phyloP scores from a whole-genome alignment of 2,329 filamentous ascomycete species.

The Aphanocladium album region DNA sequence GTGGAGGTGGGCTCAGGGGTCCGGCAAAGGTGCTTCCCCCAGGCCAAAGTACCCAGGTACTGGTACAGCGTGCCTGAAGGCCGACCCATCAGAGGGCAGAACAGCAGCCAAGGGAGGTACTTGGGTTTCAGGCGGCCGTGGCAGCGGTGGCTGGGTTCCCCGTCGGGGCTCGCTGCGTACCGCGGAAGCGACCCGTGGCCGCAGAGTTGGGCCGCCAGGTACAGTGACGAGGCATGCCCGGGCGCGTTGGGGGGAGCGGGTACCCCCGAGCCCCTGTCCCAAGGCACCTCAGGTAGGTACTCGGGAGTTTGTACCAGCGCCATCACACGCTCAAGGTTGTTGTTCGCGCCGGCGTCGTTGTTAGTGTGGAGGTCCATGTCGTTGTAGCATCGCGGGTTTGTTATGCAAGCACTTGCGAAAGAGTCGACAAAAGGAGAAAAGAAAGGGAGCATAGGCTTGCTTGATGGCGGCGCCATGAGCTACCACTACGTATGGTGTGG shows the following conservation, averaged over 20 bases:
- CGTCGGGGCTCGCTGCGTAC: not conserved
- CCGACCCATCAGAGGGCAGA: not conserved
- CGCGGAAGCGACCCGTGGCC: constrained; percentile 11
- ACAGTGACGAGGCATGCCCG: constrained; percentile 7
- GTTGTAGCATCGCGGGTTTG: too few relatives aligned
- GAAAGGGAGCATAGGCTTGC: too few relatives aligned
- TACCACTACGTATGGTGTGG: too few relatives aligned
- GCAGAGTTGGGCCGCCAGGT: constrained; percentile 11
- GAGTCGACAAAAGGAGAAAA: not conserved
- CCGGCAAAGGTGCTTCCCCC: too few relatives aligned
- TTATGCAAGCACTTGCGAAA: not conserved
- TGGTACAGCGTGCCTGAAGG: constrained; percentile 7
- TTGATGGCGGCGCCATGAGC: not conserved
- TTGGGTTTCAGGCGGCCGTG: not conserved
- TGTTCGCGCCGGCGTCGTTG: too few relatives aligned
- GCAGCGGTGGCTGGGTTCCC: not conserved
- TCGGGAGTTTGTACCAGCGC: not conserved
- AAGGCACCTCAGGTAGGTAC: not conserved
- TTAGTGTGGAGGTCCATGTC: too few relatives aligned
- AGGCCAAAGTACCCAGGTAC: not conserved
- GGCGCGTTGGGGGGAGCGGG: constrained; percentile 1
- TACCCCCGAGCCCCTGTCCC: not conserved
- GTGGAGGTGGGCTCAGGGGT: not conserved
- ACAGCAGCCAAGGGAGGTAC: not conserved
- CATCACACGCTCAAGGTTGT: not conserved